Base-by-base conservation (phyloP, 306 rosid genomes). In the Trichosanthes cucumerina region DNA sequence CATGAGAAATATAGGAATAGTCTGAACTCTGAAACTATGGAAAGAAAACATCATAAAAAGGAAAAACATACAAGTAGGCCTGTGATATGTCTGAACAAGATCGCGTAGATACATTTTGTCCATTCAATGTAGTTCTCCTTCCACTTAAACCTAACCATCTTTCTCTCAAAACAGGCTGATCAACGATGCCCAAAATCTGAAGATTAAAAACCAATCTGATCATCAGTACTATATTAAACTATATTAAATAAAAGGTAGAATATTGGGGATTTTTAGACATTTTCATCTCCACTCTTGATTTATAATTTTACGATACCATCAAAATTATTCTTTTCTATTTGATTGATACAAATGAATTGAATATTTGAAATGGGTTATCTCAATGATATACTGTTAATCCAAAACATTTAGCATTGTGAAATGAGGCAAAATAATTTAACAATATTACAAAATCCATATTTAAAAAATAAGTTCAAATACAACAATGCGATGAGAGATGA, bases 101-200 rank as follows among this genome's bases (percentile, higher is more conserved):
- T 57, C 98, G 95, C 28, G 98, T 88, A 24, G 91, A 92, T 78
- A 91, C 89, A 79, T 81, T 90, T 82, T 87, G 82, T 72, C 98
- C 96, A 16, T 92, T 95, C 73, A 92, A 77, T n/a, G 86, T 91
- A 82, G 97, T 91, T 85, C 72, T 83, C 83, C 90, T 86, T 77
- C 98, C 97, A 79, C 85, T 80, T 56, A 92, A 75, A 58, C 98
- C 97, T 58, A 91, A 82, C 98, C 98, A 95, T 85, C 98, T 92
- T 82, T 95, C 98, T 83, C 78, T 85, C 82, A 95, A 84, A 62
- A 95, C 81, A 33, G 98, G 98, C 83, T 95, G 98, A 87, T 95
- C 92, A 56, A 95, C 88, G 68, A 95, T 84, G 80, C 98, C 98
- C 83, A 95, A 89, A 83, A 95, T 91, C 98, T 95, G 91, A 16